A percentile compares a stretch with the other conserved stretches of the same genome.
These are phyloP conservation scores for Elsinoe fawcettii DNA, from an alignment of 2,329 filamentous ascomycete genomes.

Conservation along the genomic window DNA sequence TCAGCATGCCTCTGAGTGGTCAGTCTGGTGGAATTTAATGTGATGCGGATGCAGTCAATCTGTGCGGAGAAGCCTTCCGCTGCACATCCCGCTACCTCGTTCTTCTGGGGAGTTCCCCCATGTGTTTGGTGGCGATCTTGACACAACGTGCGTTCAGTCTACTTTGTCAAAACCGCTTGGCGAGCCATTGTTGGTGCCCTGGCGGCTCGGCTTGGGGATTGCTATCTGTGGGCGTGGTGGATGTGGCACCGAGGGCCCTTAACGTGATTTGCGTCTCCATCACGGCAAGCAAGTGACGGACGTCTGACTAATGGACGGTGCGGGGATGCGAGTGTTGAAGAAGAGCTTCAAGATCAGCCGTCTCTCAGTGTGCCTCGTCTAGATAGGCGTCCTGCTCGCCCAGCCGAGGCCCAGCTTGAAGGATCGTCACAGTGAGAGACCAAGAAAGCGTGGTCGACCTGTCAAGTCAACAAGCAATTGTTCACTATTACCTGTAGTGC, in stretches of 20 bases:
- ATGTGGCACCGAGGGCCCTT: not conserved
- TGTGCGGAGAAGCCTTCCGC: not conserved
- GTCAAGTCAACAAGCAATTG: not conserved
- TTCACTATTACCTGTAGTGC: not conserved
- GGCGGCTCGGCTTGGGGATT: not conserved
- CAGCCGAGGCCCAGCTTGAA: not conserved
- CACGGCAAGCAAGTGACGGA: not conserved
- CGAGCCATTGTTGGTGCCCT: not conserved
- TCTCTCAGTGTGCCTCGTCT: not conserved
- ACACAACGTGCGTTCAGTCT: not conserved
- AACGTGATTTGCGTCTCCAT: not conserved
- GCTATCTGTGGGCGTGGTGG: not conserved
- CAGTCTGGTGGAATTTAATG: not conserved
- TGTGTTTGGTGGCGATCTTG: not conserved
- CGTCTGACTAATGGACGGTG: not conserved
- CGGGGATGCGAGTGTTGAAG: not conserved
- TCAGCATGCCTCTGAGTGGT: not conserved
- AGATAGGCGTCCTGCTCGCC: not conserved
- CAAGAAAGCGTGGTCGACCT: not conserved
- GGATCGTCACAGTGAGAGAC: not conserved
- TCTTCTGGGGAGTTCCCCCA: not conserved
- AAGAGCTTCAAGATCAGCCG: not conserved
- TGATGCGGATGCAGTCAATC: conserved; percentile 4
- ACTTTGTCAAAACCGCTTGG: not conserved
- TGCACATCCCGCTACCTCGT: not conserved